phyloP scores from a whole-genome alignment of 768 basidiomycete genomes.

The Megacollybia marginata region DNA sequence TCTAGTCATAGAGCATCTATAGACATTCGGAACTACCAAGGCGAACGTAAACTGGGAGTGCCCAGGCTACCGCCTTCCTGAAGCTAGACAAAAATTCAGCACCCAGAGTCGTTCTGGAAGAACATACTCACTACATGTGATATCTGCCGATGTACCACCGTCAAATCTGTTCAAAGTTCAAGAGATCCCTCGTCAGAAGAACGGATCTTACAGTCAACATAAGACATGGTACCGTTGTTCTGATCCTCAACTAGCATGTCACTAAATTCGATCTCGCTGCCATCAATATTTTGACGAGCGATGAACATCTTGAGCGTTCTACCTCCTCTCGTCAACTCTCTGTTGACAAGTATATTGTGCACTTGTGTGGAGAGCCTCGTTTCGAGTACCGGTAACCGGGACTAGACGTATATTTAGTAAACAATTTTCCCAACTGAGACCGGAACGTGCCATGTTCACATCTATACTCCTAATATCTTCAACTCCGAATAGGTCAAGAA shows the following conservation, averaged over 20 bases:
- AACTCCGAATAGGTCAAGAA: constrained; percentile 78
- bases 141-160: constrained; percentile 44
- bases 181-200: constrained; percentile 1
- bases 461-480: constrained; percentile 72
- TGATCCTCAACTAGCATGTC: constrained; percentile 97
- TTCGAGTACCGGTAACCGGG: constrained; percentile 58
- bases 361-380: constrained; percentile 80
- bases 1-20: too few species aligned
- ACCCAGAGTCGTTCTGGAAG: neutral
- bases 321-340: constrained; percentile 43
- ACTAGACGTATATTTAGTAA: constrained; percentile 32
- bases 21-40: neutral
- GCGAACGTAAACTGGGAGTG: neutral
- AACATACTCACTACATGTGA: constrained; percentile 31
- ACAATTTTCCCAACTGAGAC: neutral
- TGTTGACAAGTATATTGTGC: constrained; percentile 73
- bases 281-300: constrained; percentile 90
- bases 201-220: constrained; percentile 67
- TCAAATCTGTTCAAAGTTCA: constrained; percentile 28
- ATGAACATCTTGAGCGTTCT: constrained; percentile 55
- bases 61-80: neutral
- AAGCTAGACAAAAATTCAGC: neutral
- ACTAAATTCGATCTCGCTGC: constrained; percentile 87
- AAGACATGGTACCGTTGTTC: constrained; percentile 93
- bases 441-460: constrained; percentile 51